Base-by-base conservation (phyloP, 148 eudicot genomes). In the Oxyria digyna region DNA sequence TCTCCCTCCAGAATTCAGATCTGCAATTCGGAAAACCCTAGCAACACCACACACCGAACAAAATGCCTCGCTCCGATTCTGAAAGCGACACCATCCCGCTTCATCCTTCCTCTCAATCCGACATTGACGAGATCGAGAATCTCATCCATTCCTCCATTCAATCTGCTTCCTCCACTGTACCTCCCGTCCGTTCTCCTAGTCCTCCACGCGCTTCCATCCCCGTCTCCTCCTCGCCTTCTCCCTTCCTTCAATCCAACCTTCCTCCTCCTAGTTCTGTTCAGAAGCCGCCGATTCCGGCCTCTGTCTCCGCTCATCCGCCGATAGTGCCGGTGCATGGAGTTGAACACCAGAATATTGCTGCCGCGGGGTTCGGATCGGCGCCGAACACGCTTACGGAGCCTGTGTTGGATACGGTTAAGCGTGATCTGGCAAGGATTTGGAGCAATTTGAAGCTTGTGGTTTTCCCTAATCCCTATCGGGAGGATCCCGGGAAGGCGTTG, bases 381-480 rank as follows among this genome's bases (percentile, higher is more conserved):
- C 89, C 89, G 21, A 86, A 89, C 31, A 93, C 98, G 9, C 72
- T 93, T 18, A 93, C 98, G 15, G 98, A 93, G 74, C 98, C 98
- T 0, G 98, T 93, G 3, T 86, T 94, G 96, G 98, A 93, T 29
- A 93, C 98, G 2, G 84, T 89, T 42, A 93, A 93, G 79, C 49
- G 98, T 38, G 98, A 93, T 81, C 85, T 93, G 70, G 71, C 88
- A 0, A 73, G 98, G 74, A 93, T 93, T 64, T 91, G 89, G 2
- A 93, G 95, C 54, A 93, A 93, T 66, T 76, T 93, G 83, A 93
- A 93, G 88, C 84, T 93, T 42, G 98, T 93, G 27, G 98, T 93
- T 38, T 93, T 89, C 55, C 98, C 98, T 3, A 93, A 93, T 40
- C 98, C 98, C 4, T 87, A 24, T 54, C 72, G 96, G 6, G 98